These are phyloP conservation scores for Strobilomyces confusus DNA, from an alignment of 768 basidiomycete genomes.

Conservation along the genomic window DNA sequence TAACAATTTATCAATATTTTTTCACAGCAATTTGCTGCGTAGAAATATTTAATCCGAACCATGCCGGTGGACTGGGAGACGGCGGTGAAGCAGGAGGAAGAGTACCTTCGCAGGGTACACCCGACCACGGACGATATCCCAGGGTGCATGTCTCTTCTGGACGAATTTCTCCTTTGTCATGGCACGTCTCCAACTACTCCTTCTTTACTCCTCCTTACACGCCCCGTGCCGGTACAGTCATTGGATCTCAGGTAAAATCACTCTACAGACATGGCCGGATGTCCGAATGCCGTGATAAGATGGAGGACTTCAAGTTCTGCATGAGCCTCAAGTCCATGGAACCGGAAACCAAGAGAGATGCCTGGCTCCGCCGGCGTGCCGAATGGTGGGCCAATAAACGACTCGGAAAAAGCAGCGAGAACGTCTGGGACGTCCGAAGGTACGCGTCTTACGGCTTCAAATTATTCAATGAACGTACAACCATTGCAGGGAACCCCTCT, in stretches of 20 bases:
- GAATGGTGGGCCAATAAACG: conserved; percentile 92
- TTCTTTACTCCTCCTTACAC: conserved; percentile 10
- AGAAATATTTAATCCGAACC: no score
- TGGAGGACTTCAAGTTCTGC: conserved; percentile 95
- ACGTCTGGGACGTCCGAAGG: conserved; percentile 89
- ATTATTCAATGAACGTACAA: no score
- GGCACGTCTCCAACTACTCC: conserved; percentile 35
- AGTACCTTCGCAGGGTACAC: conserved; percentile 58
- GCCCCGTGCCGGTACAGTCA: conserved; percentile 41
- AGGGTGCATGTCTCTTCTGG: conserved; percentile 72
- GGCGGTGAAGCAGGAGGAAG: conserved; percentile 64
- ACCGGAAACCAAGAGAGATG: conserved; percentile 71
- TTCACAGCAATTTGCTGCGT: no score
- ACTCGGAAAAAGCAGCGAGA: conserved; percentile 80
- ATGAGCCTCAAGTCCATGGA: conserved; percentile 75
- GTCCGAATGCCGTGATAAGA: conserved; percentile 67
- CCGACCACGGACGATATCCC: conserved; percentile 80
- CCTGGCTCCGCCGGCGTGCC: conserved; percentile 83
- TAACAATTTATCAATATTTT: conserved; percentile 10
- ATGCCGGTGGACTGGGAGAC: conserved; percentile 48
- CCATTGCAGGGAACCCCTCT: conserved; percentile 19
- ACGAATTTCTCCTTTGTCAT: conserved; percentile 69
- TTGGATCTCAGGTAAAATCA: conserved; percentile 76
- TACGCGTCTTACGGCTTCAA: conserved; percentile 41
- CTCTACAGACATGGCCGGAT: conserved; percentile 83